Evolutionary conservation across 2,329 filamentous ascomycete species (phyloP).

Genomic region (Fonsecaea monophora): DNA sequence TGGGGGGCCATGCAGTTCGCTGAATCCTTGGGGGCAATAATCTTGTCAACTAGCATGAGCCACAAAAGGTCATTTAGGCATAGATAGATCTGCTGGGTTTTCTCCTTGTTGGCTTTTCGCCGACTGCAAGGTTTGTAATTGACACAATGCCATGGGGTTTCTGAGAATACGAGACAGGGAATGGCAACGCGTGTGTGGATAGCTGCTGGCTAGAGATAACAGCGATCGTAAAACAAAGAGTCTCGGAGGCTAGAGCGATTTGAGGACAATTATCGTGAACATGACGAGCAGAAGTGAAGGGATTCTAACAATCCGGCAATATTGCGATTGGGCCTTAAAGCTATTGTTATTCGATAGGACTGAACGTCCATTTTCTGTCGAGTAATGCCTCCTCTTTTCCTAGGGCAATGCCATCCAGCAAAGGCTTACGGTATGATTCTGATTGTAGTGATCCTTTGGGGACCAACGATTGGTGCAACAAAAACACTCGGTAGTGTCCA

Average conservation of each 20-base stretch:
- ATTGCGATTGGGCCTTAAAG: neutral
- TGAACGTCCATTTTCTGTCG: neutral
- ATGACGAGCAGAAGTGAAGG: neutral
- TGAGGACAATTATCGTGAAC: neutral
- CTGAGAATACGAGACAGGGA: neutral
- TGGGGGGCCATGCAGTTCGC: neutral
- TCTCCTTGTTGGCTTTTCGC: neutral
- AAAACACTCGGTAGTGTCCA: neutral
- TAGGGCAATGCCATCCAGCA: neutral
- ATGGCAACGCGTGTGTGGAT: neutral
- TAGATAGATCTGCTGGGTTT: neutral
- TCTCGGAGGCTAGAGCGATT: neutral
- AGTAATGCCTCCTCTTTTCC: neutral
- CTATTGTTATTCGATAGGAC: neutral
- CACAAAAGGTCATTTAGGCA: neutral
- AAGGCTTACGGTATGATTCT: neutral
- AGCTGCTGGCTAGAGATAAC: too few species aligned
- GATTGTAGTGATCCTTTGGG: neutral
- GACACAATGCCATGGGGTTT: neutral
- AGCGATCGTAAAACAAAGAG: too few species aligned
- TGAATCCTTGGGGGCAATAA: neutral
- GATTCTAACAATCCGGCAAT: neutral
- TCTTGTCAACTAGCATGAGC: neutral
- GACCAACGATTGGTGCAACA: neutral
- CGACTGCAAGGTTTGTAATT: neutral